These are phyloP conservation scores for Podila epicladia DNA, from an alignment of 192 early-diverging fungal genomes.

Conservation along the genomic window DNA sequence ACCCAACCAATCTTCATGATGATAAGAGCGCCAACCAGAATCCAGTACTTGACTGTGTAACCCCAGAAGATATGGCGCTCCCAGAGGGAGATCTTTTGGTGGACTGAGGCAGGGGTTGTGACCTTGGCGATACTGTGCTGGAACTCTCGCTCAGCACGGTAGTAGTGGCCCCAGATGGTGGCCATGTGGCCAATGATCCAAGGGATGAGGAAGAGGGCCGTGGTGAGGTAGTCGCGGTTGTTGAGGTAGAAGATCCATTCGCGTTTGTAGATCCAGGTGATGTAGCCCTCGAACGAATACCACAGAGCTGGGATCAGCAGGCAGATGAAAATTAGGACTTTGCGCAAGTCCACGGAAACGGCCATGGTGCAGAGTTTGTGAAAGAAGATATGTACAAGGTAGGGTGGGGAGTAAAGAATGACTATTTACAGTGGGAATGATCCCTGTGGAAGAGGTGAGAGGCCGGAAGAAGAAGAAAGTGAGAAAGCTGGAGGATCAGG, in stretches of 20 bases:
- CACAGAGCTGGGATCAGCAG: conserved; percentile 8
- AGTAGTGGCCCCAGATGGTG: conserved; percentile 49
- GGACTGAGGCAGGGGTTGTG: conserved; percentile 14
- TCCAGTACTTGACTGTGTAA: conserved; percentile 48
- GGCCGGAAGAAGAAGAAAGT: no score
- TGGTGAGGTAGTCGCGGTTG: conserved; percentile 28
- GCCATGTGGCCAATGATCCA: conserved; percentile 25
- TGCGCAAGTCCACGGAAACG: conserved; percentile 5
- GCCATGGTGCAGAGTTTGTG: conserved; percentile 7
- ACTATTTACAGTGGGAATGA: no score
- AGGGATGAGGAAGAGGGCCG: conserved; percentile 19
- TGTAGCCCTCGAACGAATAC: conserved; percentile 7
- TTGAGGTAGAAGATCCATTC: conserved; percentile 37
- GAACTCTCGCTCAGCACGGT: conserved; percentile 39
- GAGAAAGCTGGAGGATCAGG: no score
- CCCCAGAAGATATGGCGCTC: conserved; percentile 41
- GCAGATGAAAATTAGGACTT: conserved; percentile 17
- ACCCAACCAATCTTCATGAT: conserved; percentile 19
- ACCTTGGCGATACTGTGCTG: conserved; percentile 38
- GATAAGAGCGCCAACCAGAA: conserved; percentile 17
- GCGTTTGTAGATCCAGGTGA: conserved; percentile 27
- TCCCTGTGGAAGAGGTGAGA: no score
- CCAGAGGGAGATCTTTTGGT: conserved; percentile 44
- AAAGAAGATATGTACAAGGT: neutral
- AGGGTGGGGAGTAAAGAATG: no score